phyloP scores from a whole-genome alignment of 139 green algal genomes.

The Zygnema circumcarinatum region DNA sequence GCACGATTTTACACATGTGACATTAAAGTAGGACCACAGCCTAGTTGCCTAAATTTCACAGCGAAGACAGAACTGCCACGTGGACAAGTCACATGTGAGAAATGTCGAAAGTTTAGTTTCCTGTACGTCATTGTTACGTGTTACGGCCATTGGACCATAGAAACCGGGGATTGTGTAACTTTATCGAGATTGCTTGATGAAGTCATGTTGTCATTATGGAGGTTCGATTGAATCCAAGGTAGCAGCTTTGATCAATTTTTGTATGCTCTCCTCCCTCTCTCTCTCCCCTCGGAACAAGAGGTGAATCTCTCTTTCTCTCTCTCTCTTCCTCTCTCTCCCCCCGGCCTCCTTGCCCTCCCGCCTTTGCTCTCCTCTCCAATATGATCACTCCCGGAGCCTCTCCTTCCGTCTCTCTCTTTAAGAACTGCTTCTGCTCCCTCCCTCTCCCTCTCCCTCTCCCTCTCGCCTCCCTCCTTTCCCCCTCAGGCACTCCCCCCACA shows the following conservation, averaged over 20 bases:
- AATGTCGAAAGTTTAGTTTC: no score
- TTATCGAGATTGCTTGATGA: background rate
- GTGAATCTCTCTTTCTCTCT: background rate
- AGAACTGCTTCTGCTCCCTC: slow-evolving; percentile 7
- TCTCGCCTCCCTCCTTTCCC: background rate
- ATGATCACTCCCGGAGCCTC: background rate
- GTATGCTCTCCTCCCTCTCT: background rate
- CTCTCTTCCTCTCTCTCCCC: background rate
- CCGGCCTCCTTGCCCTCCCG: background rate
- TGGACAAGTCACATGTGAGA: no score
- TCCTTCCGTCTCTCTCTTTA: background rate
- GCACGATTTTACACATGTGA: no score
- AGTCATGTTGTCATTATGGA: background rate
- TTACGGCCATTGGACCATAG: no score
- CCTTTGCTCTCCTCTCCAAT: background rate
- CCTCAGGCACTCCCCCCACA: background rate
- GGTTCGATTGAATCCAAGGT: no score
- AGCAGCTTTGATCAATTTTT: no score
- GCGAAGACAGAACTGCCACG: no score
- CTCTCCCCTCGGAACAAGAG: background rate
- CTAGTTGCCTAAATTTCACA: no score
- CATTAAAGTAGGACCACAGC: no score
- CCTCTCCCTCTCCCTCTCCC: background rate
- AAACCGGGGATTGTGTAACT: background rate
- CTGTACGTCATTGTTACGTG: no score